Evolutionary conservation across 345 rosid species (phyloP), one percentile per base, ranked within the genome.

Genomic region (Gossypium australe): DNA sequence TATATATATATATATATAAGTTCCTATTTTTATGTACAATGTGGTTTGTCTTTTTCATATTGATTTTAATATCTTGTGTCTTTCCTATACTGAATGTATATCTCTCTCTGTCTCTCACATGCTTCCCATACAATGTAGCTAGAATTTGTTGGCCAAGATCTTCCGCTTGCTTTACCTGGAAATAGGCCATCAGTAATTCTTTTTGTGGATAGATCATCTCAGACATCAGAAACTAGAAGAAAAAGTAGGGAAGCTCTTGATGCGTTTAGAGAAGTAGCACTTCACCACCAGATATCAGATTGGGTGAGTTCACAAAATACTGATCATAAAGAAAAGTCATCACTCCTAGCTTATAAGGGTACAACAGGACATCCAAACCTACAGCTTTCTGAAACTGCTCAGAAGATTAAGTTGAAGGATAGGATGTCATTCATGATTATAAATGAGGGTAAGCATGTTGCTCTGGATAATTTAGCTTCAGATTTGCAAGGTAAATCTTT

Each of bases 181-280:
- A 82, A 84, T 79, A 83, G 85, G 83, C 92, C 97, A 22, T 95
- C 96, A 0, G 71, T 90, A 52, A 84, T 95, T 78, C 88, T 95
- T 56, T 89, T 95, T 79, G 91, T 95, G 77, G 99, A 93, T 79
- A 89, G 97, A 86, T 90, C 86, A 72, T 83, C 90, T 38, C 86
- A 82, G 56, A 83, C 82, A 25, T 75, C 77, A 79, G 88, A 89
- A 76, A 83, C 79, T 58, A 89, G 89, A 80, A 81, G 79, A 72
- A 85, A 81, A 75, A 83, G 93, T 82, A 81, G 74, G 80, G 88
- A 87, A 79, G 96, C 93, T 78, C 94, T 94, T 77, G 62, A 52
- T 76, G 76, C 78, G 71, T 77, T 93, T 78, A 81, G 98, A 87
- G 84, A 88, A 76, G 81, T 94, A 75, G 93, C 92, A 0, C 78